A percentile compares a stretch with the other conserved stretches of the same genome.
Conservation (phyloP, 2,329 filamentous ascomycete genomes). For the Fusarium temperatum region DNA sequence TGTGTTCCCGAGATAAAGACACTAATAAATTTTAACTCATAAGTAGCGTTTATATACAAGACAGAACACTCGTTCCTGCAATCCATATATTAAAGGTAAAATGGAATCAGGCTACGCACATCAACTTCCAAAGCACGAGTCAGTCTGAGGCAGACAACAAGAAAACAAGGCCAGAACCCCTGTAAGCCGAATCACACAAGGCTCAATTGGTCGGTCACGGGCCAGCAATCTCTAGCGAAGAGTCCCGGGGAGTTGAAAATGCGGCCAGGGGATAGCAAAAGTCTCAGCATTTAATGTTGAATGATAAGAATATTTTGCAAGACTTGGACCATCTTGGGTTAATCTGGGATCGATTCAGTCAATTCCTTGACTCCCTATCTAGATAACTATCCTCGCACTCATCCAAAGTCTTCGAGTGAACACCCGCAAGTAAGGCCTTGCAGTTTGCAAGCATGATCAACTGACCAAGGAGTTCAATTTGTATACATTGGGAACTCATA, state of each 20-base stretch:
- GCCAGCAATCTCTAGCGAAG: not conserved
- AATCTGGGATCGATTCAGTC: not conserved
- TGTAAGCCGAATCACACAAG: not conserved
- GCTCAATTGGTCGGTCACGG: not conserved
- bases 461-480: not conserved
- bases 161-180: not conserved
- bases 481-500: not conserved
- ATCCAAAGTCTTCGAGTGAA: not conserved
- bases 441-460: not conserved
- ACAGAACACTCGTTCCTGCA: not conserved
- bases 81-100: not conserved
- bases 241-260: not conserved
- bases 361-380: not conserved
- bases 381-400: not conserved
- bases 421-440: not conserved
- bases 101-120: not conserved
- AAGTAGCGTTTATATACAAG: not conserved
- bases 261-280: not conserved
- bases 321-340: not conserved
- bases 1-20: constrained; percentile 5
- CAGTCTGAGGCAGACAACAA: not conserved
- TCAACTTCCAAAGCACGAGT: not conserved
- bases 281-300: not conserved
- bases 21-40: not conserved
- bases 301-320: not conserved